Base-by-base conservation (phyloP, 495 filamentous ascomycete species). In the Penicillium goetzii region DNA sequence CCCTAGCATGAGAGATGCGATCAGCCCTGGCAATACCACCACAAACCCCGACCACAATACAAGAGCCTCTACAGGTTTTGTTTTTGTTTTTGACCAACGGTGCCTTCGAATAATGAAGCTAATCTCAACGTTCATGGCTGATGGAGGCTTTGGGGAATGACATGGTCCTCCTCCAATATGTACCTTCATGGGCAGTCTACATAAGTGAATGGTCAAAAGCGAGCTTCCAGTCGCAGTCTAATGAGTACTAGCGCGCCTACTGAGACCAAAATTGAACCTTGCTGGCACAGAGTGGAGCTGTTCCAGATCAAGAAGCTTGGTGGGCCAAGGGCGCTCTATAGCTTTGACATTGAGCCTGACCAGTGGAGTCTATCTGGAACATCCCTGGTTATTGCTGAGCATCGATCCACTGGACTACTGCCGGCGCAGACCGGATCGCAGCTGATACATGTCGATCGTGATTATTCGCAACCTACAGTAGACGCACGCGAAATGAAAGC, bases 281-380 rank as follows among this genome's bases (percentile, higher is more conserved):
- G 38, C 62, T 56, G 61, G 36, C 26, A 19, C 8, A 30, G 1
- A 38, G 23, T 41, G 32, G 49, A 65, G 57, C 59, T 64, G 50
- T 19, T 40, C 58, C 58, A 25, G 15, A 58, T 61, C 55, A 28
- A 57, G 56, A 50, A 28, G 36, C 56, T 21, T 21, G 30, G 30
- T 32, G 40, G 30, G 11, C 49, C 6, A 45, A 12, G 32, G 51
- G 14, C 49, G 8, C 61, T 51, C 33, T 21, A 28, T 12, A 26
- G 17, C 11, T 28, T 28, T 12, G 50, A 8, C 17, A 40, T 65
- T 60, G 47, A 53, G 56, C 23, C 38, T 51, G 62, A 56, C 58
- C 40, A 65, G 53, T 68, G 59, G 60, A 49, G 34, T 15, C 58
- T 58, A 65, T 64, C 60, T 70, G 64, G 54, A 40, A 49, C 53